Percentiles rank a stretch among this genome's conserved stretches.
Evolutionary conservation across 192 early-diverging fungal species (phyloP).

Genomic region (Coemansia sp.): DNA sequence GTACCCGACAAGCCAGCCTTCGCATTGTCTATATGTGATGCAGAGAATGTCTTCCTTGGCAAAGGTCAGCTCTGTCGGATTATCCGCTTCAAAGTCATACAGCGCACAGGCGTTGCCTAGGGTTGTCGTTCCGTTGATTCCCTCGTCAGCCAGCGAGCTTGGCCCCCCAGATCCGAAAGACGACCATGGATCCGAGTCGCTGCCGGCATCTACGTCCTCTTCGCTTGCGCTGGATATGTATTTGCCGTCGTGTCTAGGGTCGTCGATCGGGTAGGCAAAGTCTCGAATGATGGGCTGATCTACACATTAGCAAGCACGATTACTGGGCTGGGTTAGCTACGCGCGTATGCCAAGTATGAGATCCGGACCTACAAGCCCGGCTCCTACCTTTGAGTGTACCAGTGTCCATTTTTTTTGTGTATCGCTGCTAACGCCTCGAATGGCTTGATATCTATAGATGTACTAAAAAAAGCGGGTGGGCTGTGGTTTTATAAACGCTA

Average conservation of each 20-base stretch:
- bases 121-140: conserved; percentile 6
- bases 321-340: background rate
- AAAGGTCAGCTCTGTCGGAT: conserved; percentile 65
- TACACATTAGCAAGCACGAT: conserved; percentile 3
- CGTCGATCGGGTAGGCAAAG: conserved; percentile 45
- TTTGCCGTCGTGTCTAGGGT: conserved; percentile 43
- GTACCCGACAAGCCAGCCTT: conserved; percentile 75
- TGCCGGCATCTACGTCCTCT: conserved; percentile 26
- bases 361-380: background rate
- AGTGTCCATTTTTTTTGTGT: background rate
- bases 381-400: conserved; percentile 12
- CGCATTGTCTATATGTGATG: conserved; percentile 69
- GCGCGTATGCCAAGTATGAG: background rate
- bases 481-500: background rate
- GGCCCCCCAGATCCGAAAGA: conserved; percentile 45
- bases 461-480: background rate
- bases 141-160: conserved; percentile 6
- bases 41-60: conserved; percentile 62
- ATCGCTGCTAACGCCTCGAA: background rate
- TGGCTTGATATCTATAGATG: background rate
- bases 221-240: conserved; percentile 13
- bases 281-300: conserved; percentile 40
- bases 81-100: conserved; percentile 75
- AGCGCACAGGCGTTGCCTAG: conserved; percentile 57
- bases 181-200: conserved; percentile 43